phyloP scores from a whole-genome alignment of 805 yeast species.

The Starmerella vaccinii region DNA sequence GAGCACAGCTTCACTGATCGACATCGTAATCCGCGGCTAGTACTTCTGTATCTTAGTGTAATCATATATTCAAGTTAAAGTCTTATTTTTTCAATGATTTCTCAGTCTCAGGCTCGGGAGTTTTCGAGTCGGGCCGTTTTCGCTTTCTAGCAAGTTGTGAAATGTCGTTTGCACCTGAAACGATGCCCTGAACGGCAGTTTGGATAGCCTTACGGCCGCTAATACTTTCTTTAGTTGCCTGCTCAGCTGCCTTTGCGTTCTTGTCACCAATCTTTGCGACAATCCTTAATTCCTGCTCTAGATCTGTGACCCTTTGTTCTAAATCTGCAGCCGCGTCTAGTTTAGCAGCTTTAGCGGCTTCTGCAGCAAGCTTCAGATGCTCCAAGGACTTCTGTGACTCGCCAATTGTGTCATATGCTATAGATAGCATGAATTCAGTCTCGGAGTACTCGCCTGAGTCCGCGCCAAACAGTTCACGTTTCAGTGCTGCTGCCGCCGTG shows the following conservation, averaged over 20 bases:
- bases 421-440: conserved; percentile 67
- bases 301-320: conserved; percentile 23
- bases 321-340: conserved; percentile 30
- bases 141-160: conserved; percentile 27
- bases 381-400: conserved; percentile 46
- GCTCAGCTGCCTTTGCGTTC: conserved; percentile 10
- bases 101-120: not conserved
- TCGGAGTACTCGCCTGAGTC: conserved; percentile 57
- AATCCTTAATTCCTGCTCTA: conserved; percentile 17
- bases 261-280: conserved; percentile 6
- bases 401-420: conserved; percentile 62
- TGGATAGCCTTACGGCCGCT: conserved; percentile 23
- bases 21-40: too few relatives aligned
- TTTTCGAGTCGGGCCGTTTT: conserved; percentile 14
- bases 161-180: conserved; percentile 27
- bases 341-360: conserved; percentile 32
- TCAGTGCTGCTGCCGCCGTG: conserved; percentile 44
- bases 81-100: not conserved
- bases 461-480: conserved; percentile 43
- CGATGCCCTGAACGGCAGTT: conserved; percentile 16
- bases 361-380: conserved; percentile 36
- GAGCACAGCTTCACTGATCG: too few relatives aligned
- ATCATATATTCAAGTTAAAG: too few relatives aligned
- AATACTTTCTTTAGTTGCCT: conserved; percentile 19
- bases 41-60: too few relatives aligned